phyloP scores from a whole-genome alignment of 352 stramenopile genomes.

The Elongisporangium senticosum region DNA sequence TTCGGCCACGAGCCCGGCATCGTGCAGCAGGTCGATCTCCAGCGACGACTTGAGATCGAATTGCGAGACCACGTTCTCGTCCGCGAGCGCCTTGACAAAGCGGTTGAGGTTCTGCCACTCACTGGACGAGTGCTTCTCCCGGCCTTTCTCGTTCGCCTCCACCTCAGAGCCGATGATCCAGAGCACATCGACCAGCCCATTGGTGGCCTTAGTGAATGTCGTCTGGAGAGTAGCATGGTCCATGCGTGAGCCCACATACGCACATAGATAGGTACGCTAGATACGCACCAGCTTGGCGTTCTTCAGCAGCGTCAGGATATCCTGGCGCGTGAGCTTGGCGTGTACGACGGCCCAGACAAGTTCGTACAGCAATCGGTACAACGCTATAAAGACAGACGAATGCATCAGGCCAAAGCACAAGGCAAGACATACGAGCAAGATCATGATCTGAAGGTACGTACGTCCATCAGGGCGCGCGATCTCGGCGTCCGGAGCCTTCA shows the following conservation, averaged over 20 bases:
- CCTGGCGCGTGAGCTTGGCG: conserved; percentile 61
- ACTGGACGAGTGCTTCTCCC: conserved; percentile 55
- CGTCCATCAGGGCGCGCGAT: conserved; percentile 29
- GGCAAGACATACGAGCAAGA: conserved; percentile 3
- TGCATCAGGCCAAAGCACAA: background rate
- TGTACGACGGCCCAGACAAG: conserved; percentile 72
- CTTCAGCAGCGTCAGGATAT: conserved; percentile 65
- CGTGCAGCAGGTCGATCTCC: conserved; percentile 72
- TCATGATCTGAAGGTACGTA: conserved; percentile 23
- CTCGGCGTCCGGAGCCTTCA: conserved; percentile 30
- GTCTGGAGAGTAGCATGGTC: conserved; percentile 11
- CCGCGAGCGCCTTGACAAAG: conserved; percentile 54
- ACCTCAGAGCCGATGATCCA: conserved; percentile 78
- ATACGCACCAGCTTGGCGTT: conserved; percentile 48
- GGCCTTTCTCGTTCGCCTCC: conserved; percentile 61
- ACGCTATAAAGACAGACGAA: conserved; percentile 16
- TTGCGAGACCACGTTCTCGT: conserved; percentile 58
- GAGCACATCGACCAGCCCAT: conserved; percentile 63
- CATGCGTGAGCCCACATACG: background rate
- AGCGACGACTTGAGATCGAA: conserved; percentile 57
- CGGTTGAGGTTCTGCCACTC: conserved; percentile 67
- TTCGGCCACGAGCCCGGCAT: conserved; percentile 38
- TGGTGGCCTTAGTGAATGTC: conserved; percentile 23
- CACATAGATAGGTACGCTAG: too few relatives aligned
- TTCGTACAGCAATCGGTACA: conserved; percentile 71